Base-by-base conservation (phyloP, 176 grass and related monocot genomes). In the Paspalum vaginatum region DNA sequence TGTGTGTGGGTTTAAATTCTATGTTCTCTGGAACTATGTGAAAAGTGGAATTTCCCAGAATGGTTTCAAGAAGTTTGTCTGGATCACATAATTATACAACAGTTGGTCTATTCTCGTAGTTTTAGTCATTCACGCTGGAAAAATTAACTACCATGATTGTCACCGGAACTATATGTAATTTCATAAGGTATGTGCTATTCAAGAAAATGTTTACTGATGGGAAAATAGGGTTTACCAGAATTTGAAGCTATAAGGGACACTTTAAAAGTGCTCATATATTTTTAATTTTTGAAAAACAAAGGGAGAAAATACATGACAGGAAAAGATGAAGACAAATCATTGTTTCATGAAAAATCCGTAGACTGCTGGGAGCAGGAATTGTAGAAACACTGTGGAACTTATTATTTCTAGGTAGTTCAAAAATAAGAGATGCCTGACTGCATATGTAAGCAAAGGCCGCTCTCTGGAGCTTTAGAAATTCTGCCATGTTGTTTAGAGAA, bases 281-380 rank as follows among this genome's bases (percentile, higher is more conserved):
- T 48, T 43, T 24, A 15, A n/a, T 64, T 74, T 65, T 81, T 5
- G 5, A 61, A 27, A 74, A 49, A 21, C 10, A 74, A 67, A 48
- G 14, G 43, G 24, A 21, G 7, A 57, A 74, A 80, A 49, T 12
- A 2, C 22, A 47, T 59, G 49, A 17, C 39, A 64, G 32, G 2
- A 73, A 20, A 68, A 54, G 7, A 18, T 40, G 22, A 62, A 47
- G 53, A 52, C 1, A 71, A 44, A 64, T 68, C 26, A 22, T 27
- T 40, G 11, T 58, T 73, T 75, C 10, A 50, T 80, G 59, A 39
- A 86, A 40, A 48, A 14, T 10, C 73, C 57, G 40, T 39, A 39
- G 20, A 53, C 6, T 8, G 21, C 42, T 48, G 20, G 13, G 41
- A n/a, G 42, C n/a, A 81, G 27, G 11, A 12, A 43, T 45, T 63